Conservation (phyloP, 441 rosid species). For the Aleurites moluccanus region DNA sequence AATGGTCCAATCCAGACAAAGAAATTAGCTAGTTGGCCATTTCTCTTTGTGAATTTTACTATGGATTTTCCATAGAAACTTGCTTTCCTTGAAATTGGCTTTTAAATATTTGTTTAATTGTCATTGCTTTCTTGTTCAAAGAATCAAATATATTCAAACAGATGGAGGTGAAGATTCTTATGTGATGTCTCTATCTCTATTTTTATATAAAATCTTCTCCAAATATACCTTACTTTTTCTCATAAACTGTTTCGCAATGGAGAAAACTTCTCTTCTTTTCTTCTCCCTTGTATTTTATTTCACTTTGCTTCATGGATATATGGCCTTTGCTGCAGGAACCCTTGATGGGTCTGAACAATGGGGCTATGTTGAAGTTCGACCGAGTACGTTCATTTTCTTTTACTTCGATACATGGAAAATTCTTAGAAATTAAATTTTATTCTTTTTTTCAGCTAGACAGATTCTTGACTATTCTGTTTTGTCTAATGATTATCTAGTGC, state of each 20-base stretch:
- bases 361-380: slow-evolving; percentile 47
- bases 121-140: background rate
- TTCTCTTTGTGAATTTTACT: background rate
- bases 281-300: slow-evolving; percentile 12
- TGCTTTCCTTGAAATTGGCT: slow-evolving; percentile 11
- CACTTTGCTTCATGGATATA: slow-evolving; percentile 4
- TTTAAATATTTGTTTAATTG: background rate
- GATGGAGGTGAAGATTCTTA: slow-evolving; percentile 4
- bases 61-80: background rate
- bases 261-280: slow-evolving; percentile 9
- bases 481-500: too few relatives aligned
- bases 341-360: slow-evolving; percentile 46
- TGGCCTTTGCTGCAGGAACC: slow-evolving; percentile 23
- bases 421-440: too few relatives aligned
- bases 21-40: background rate
- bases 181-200: background rate
- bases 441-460: too few relatives aligned
- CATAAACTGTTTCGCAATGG: slow-evolving; percentile 20
- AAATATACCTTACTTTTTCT: background rate
- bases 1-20: background rate
- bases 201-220: background rate
- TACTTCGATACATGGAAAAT: too few relatives aligned
- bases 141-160: background rate
- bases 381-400: slow-evolving; percentile 19
- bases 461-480: too few relatives aligned